phyloP scores from a whole-genome alignment of 2,329 filamentous ascomycete genomes.

The Ascochyta fabae region DNA sequence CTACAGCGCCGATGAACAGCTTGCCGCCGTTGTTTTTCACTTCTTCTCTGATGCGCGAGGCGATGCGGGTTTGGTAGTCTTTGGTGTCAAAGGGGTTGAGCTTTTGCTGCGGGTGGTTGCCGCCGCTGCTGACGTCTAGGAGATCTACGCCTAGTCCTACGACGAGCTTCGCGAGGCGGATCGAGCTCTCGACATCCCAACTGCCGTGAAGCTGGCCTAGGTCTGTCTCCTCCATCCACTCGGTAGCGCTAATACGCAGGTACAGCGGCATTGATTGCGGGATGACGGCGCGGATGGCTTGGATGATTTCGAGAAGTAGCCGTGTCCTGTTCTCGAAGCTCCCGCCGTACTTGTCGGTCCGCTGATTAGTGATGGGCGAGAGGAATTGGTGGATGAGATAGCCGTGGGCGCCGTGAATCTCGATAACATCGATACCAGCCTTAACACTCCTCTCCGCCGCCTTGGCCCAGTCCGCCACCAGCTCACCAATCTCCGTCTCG shows the following conservation, averaged over 20 bases:
- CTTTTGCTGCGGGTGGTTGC: slow-evolving; percentile 53
- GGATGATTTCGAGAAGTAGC: slow-evolving; percentile 51
- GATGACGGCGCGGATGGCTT: slow-evolving; percentile 44
- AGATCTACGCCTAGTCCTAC: slow-evolving; percentile 53
- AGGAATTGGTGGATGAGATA: slow-evolving; percentile 54
- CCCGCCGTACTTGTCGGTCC: slow-evolving; percentile 53
- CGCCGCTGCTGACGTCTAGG: slow-evolving; percentile 55
- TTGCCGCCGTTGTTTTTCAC: slow-evolving; percentile 43
- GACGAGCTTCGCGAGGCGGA: slow-evolving; percentile 50
- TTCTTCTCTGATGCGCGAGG: slow-evolving; percentile 54
- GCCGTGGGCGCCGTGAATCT: slow-evolving; percentile 55
- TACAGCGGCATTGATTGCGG: slow-evolving; percentile 46
- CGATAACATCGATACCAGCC: slow-evolving; percentile 47
- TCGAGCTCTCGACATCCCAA: slow-evolving; percentile 52
- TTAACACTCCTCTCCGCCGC: slow-evolving; percentile 48
- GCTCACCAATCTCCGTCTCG: slow-evolving; percentile 47
- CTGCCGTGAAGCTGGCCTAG: slow-evolving; percentile 38
- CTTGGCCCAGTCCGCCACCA: slow-evolving; percentile 49
- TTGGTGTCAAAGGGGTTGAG: slow-evolving; percentile 49
- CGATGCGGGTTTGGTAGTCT: slow-evolving; percentile 60
- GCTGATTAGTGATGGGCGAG: slow-evolving; percentile 49
- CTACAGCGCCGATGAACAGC: slow-evolving; percentile 60
- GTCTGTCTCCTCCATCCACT: slow-evolving; percentile 47
- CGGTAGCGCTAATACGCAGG: slow-evolving; percentile 45
- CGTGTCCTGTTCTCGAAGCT: slow-evolving; percentile 49